These are phyloP conservation scores for Lophium mytilinum DNA, from an alignment of 495 filamentous ascomycete genomes.

Conservation along the genomic window DNA sequence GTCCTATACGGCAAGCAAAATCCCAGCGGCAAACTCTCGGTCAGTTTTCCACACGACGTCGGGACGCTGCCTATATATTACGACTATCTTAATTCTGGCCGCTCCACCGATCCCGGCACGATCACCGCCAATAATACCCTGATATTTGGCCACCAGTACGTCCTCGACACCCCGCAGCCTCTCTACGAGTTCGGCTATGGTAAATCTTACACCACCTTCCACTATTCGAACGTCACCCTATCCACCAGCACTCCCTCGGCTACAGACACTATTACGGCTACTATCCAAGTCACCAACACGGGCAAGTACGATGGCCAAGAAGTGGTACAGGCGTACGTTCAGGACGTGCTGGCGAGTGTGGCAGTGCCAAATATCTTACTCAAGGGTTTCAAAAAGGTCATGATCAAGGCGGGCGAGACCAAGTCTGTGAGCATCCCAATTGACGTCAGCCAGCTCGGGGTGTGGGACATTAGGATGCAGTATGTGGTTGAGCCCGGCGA, in stretches of 20 bases:
- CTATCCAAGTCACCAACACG: constrained; percentile 60
- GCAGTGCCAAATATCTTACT: constrained; percentile 68
- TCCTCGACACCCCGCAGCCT: constrained; percentile 48
- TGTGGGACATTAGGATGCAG: constrained; percentile 32
- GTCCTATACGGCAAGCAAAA: constrained; percentile 27
- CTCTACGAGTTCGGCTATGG: constrained; percentile 64
- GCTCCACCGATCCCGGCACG: constrained; percentile 38
- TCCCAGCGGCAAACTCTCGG: constrained; percentile 38
- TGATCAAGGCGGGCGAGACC: constrained; percentile 59
- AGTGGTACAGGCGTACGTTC: constrained; percentile 71
- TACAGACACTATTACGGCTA: constrained; percentile 35
- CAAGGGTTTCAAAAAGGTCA: constrained; percentile 72
- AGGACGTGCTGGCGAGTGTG: constrained; percentile 30
- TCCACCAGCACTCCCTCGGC: constrained; percentile 42
- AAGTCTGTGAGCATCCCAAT: constrained; percentile 56
- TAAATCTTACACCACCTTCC: constrained; percentile 65
- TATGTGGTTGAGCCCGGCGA: constrained; percentile 54
- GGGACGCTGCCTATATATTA: constrained; percentile 62
- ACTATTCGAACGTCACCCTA: constrained; percentile 54
- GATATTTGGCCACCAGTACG: constrained; percentile 58
- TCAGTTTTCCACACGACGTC: constrained; percentile 53
- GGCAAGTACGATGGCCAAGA: constrained; percentile 60
- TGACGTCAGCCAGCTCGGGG: constrained; percentile 36
- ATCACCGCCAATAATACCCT: constrained; percentile 49
- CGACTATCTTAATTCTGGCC: constrained; percentile 61